Conservation (phyloP, 2,329 filamentous ascomycete species). For the Aspergillus glaucus region DNA sequence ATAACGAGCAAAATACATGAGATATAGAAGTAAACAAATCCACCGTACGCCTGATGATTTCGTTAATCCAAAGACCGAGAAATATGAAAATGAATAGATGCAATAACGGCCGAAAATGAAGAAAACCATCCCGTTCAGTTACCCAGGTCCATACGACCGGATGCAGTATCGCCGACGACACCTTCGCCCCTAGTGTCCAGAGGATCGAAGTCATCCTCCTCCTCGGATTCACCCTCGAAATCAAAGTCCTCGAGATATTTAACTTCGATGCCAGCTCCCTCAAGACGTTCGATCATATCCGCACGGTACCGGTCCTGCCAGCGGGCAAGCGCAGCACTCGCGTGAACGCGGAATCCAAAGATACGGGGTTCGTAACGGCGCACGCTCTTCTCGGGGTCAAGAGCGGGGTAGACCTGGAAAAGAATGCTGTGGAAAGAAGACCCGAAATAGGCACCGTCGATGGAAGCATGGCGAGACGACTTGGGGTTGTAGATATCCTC, state of each 20-base stretch:
- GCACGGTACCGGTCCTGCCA: constrained; percentile 83
- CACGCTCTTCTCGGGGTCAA: constrained; percentile 78
- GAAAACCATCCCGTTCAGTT: constrained; percentile 16
- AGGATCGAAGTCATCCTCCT: constrained; percentile 30
- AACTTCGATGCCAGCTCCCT: constrained; percentile 63
- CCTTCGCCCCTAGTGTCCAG: constrained; percentile 17
- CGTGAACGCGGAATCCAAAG: constrained; percentile 94
- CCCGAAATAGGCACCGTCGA: constrained; percentile 97
- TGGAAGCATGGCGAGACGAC: constrained; percentile 86
- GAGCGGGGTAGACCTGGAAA: constrained; percentile 92
- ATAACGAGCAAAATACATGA: constrained; percentile 25
- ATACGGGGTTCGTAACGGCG: constrained; percentile 83
- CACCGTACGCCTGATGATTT: constrained; percentile 21
- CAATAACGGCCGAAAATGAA: neutral
- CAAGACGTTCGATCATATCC: constrained; percentile 72
- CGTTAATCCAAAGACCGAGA: constrained; percentile 3
- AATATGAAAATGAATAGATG: neutral
- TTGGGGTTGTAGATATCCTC: constrained; percentile 99
- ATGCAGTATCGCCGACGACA: constrained; percentile 23
- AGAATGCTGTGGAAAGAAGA: constrained; percentile 98
- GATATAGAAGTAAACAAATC: constrained; percentile 15
- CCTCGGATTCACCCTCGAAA: constrained; percentile 48
- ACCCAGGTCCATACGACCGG: constrained; percentile 33
- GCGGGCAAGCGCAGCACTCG: constrained; percentile 74
- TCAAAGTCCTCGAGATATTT: constrained; percentile 68